Evolutionary conservation across 2,329 filamentous ascomycete genomes (phyloP).

Genomic region (Leptoxyphium fumago): DNA sequence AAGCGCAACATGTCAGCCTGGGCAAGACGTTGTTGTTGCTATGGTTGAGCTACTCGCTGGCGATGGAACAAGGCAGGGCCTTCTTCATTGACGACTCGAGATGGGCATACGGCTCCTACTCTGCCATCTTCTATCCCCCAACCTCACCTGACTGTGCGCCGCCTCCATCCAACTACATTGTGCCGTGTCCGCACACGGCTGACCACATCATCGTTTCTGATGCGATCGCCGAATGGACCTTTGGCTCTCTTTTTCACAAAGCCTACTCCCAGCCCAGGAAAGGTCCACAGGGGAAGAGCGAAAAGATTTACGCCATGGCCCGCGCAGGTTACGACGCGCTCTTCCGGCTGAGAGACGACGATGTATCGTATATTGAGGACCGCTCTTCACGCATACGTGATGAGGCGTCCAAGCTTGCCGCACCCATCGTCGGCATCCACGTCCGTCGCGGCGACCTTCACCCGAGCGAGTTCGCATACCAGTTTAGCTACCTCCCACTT

Average conservation of each 20-base stretch:
- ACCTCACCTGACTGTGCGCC: constrained; percentile 51
- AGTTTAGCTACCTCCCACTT: constrained; percentile 62
- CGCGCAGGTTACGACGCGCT: constrained; percentile 58
- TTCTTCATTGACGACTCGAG: constrained; percentile 78
- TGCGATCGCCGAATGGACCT: constrained; percentile 49
- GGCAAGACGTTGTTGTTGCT: constrained; percentile 63
- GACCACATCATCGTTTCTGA: constrained; percentile 60
- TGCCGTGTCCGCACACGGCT: constrained; percentile 66
- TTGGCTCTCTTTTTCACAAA: constrained; percentile 44
- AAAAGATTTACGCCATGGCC: constrained; percentile 52
- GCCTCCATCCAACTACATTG: constrained; percentile 58
- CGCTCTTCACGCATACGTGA: constrained; percentile 43
- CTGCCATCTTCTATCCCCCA: constrained; percentile 54
- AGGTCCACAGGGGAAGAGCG: constrained; percentile 26
- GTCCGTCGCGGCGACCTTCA: constrained; percentile 68
- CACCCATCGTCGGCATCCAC: constrained; percentile 55
- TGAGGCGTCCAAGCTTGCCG: constrained; percentile 30
- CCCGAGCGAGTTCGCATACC: constrained; percentile 63
- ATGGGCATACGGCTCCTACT: constrained; percentile 68
- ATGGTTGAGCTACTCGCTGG: constrained; percentile 73
- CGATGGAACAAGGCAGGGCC: constrained; percentile 54
- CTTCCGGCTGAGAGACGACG: constrained; percentile 53
- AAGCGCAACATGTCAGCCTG: constrained; percentile 59
- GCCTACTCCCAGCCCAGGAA: constrained; percentile 33
- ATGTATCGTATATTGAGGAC: constrained; percentile 47